Evolutionary conservation across 176 grass and related monocot genomes (phyloP).

Genomic region (Oryza meridionalis): DNA sequence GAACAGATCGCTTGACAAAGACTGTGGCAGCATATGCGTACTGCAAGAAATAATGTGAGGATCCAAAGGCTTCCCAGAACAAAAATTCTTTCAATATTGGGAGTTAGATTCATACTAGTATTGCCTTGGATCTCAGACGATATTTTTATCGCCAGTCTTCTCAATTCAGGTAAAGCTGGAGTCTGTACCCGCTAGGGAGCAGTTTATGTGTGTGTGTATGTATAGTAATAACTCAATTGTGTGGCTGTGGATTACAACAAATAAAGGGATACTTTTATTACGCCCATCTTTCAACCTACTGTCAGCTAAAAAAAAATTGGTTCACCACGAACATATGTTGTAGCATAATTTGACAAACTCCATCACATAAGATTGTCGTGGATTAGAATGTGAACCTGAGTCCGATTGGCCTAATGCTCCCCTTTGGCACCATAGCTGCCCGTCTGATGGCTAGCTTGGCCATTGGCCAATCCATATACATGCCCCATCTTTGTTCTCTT

Average conservation of each 20-base stretch:
- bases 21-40: background rate
- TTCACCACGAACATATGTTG: slow-evolving; percentile 27
- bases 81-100: background rate
- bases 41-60: background rate
- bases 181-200: background rate
- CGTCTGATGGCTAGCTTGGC: slow-evolving; percentile 28
- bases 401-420: slow-evolving; percentile 32
- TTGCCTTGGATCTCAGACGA: background rate
- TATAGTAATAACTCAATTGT: slow-evolving; percentile 9
- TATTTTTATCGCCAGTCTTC: background rate
- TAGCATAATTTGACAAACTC: background rate
- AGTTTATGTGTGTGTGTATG: slow-evolving; percentile 4
- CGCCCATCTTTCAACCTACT: slow-evolving; percentile 30
- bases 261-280: background rate
- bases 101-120: background rate
- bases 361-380: slow-evolving; percentile 22
- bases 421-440: slow-evolving; percentile 20
- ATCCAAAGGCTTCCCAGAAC: background rate
- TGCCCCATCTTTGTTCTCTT: slow-evolving; percentile 93
- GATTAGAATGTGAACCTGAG: background rate
- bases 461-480: slow-evolving; percentile 56
- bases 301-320: slow-evolving; percentile 32
- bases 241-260: slow-evolving; percentile 2
- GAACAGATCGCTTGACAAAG: background rate
- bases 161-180: background rate